Evolutionary conservation across 139 green algal genomes (phyloP).

Genomic region (Astrephomene gubernaculifera): DNA sequence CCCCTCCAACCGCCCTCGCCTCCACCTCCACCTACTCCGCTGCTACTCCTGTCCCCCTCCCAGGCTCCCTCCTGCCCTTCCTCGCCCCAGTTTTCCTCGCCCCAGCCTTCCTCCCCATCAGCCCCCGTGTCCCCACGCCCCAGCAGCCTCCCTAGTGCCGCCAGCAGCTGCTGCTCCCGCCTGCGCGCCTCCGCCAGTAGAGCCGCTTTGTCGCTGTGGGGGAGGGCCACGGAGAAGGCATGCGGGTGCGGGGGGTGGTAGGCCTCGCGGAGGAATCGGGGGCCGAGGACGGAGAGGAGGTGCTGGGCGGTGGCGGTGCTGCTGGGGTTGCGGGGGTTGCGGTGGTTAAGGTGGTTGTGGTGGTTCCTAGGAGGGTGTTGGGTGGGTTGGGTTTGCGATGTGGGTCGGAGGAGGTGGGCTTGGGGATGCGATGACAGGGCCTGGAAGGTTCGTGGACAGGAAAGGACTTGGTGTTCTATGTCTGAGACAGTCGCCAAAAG

Average conservation of each 20-base stretch:
- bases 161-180: not conserved
- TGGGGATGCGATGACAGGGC: not conserved
- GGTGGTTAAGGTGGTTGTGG: not conserved
- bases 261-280: slow-evolving; percentile 16
- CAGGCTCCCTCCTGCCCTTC: not conserved
- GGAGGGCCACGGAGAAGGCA: not conserved
- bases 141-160: not conserved
- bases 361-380: not conserved
- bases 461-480: not conserved
- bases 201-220: not conserved
- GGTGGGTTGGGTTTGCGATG: too few relatives aligned
- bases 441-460: not conserved
- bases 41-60: too few relatives aligned
- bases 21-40: too few relatives aligned
- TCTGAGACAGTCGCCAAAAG: not conserved
- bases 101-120: not conserved
- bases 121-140: not conserved
- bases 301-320: not conserved
- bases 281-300: not conserved
- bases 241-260: slow-evolving; percentile 14
- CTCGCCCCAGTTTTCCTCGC: not conserved
- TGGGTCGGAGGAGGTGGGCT: not conserved
- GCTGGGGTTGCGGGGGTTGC: not conserved
- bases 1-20: too few relatives aligned
- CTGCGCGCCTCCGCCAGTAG: not conserved